Evolutionary conservation across 495 filamentous ascomycete species (phyloP), one percentile per base, ranked within the genome.

Genomic region (Geopyxis carbonaria): DNA sequence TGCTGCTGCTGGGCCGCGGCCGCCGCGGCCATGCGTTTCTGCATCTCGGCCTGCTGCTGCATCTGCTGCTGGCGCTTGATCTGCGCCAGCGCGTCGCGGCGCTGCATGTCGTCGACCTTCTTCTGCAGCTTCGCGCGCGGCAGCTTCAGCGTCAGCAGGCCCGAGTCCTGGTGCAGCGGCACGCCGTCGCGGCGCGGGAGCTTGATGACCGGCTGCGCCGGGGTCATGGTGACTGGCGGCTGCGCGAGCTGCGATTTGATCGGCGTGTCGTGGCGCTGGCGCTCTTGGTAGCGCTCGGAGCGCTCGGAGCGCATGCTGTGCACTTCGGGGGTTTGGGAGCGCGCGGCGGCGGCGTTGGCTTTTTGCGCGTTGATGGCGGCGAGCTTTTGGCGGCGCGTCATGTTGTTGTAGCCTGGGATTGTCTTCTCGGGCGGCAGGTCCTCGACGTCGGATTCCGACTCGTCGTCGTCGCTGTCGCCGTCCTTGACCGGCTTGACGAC

Each of bases 401-500:
- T 27, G 67, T 78, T 40, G 81, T 86, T 14, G 81, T 84, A 22
- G 76, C 83, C 42, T 77, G 73, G 72, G 40, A 82, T 84, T 8
- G 87, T 86, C 13, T 86, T 93, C 35, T 85, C 84, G 11, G 82
- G 77, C 8, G 70, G 73, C 2, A 85, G 91, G 33, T 89, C 82
- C 40, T 89, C 83, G 48, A 78, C 83, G 31, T 83, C 80, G 0
- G 83, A 82, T 22, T 92, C 86, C 0, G 85, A 89, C 14, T 91
- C 71, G 34, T 89, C 84, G 32, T 74, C 74, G 28, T 72, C 76
- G 64, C 67, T 49, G 70, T 76, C 30, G 72, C 73, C 15, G 69
- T 70, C 22, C 60, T 56, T 38, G 57, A 60, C 24, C 15, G 72
- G 66, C 59, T 93, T 93, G 59, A 75, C 89, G 0, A 93, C 70